Base-by-base conservation (phyloP, 1,284 basidiomycete species). In the Malassezia sp. region DNA sequence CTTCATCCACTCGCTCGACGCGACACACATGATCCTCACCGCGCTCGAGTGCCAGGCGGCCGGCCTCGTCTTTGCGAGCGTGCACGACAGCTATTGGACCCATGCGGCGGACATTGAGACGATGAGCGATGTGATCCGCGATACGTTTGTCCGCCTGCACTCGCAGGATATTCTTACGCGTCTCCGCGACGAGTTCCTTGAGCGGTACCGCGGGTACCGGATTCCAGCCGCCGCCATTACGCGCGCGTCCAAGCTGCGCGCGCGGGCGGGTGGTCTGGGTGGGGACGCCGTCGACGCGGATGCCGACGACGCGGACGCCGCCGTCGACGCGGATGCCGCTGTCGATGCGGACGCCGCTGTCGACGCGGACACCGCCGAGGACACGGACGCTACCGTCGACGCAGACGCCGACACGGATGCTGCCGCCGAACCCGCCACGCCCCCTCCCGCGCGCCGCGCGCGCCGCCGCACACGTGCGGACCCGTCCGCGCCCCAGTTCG, bases 21-120 rank as follows among this genome's bases (percentile, higher is more conserved):
- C 93, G 3, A 95, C 91, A 1, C 93, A 99, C 73, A 96, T 99
- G 90, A 83, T 96, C 78, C 74, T 96, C 56, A 96, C 90, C 1
- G 90, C 91, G n/a, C 76, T 93, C 31, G 83, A 86, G 63, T 95
- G 62, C 36, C 59, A 59, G 31, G 47, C 52, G 1, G 57, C 57
- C 6, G 60, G 59, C n/a, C 54, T 69, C 20, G 83, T 82, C 0
- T 96, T 96, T 69, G 91, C 90, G 0, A 85, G 87, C 2, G 93
- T 97, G 11, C 91, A 99, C 72, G 93, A 99, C 71, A 95, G 89
- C 1, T 99, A 96, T 74, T 99, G 91, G 91, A 96, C 91, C 6
- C 91, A 99, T 68, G 85, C 91, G 0, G 78, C 76, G 29, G 80
- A 79, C 53, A 84, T 96, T 51, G 86, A 95, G 71, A 75, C 80